Conservation (phyloP, 441 rosid species). For the Populus hybrid region DNA sequence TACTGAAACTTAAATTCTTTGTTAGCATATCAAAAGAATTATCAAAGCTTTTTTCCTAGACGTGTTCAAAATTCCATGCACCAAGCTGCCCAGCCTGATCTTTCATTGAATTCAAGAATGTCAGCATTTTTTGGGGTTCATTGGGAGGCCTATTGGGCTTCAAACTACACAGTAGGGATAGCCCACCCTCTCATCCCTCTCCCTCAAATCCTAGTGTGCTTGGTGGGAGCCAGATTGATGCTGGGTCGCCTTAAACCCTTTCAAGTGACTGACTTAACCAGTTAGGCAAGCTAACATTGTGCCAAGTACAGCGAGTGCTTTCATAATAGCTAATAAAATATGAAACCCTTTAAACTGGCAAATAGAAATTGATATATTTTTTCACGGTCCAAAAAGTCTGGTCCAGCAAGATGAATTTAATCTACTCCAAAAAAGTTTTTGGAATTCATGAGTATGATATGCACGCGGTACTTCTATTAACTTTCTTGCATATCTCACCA, state of each 20-base stretch:
- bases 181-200: not conserved
- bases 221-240: not conserved
- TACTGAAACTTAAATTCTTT: not conserved
- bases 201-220: not conserved
- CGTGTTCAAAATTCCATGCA: not conserved
- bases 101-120: not conserved
- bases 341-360: not conserved
- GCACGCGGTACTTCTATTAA: not conserved
- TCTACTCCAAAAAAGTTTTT: not conserved
- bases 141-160: not conserved
- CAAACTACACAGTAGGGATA: not conserved
- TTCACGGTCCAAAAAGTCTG: not conserved
- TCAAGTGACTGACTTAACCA: not conserved
- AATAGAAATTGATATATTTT: too few relatives aligned
- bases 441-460: not conserved
- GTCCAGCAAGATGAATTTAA: not conserved
- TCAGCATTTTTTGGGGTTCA: not conserved
- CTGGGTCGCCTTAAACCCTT: not conserved
- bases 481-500: constrained; percentile 42
- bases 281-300: not conserved
- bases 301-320: not conserved
- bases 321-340: not conserved
- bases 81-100: not conserved
- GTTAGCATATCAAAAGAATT: not conserved
- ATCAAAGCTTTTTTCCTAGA: not conserved